Percentiles rank a stretch among this genome's conserved stretches.
Evolutionary conservation across 2,329 filamentous ascomycete species (phyloP).

Genomic region (Colletotrichum cereale): DNA sequence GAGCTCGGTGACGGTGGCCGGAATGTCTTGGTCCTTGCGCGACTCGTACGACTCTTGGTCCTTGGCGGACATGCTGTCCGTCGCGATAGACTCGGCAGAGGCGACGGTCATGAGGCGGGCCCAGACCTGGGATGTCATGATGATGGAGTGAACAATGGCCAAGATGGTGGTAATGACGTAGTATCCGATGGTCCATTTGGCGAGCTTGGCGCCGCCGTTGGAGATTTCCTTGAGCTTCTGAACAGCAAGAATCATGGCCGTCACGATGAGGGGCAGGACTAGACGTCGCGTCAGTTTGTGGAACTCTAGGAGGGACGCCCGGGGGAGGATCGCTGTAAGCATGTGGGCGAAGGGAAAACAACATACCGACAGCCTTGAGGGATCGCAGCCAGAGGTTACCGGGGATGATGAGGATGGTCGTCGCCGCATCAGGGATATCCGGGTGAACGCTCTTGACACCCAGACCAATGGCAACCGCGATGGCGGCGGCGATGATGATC

Average conservation of each 20-base stretch:
- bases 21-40: conserved; percentile 49
- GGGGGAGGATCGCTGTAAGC: background rate
- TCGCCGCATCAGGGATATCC: conserved; percentile 56
- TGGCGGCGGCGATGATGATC: conserved; percentile 60
- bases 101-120: conserved; percentile 57
- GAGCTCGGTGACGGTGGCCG: conserved; percentile 60
- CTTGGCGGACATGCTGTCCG: conserved; percentile 46
- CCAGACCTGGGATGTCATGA: conserved; percentile 63
- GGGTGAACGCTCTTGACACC: conserved; percentile 57
- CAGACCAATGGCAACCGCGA: conserved; percentile 64
- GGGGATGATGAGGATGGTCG: conserved; percentile 59
- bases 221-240: conserved; percentile 62
- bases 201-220: conserved; percentile 57
- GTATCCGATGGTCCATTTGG: conserved; percentile 62
- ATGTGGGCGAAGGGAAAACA: background rate
- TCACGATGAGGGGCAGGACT: conserved; percentile 66
- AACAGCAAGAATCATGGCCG: conserved; percentile 64
- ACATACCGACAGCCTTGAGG: conserved; percentile 61
- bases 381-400: conserved; percentile 63
- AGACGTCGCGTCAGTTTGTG: background rate
- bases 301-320: background rate
- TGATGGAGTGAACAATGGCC: conserved; percentile 60
- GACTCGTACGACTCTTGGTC: conserved; percentile 50
- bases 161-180: conserved; percentile 63
- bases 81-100: conserved; percentile 48